Percentiles rank a stretch among this genome's conserved stretches.
phyloP scores from a whole-genome alignment of 2,329 filamentous ascomycete species.

The Aureobasidium vineae region DNA sequence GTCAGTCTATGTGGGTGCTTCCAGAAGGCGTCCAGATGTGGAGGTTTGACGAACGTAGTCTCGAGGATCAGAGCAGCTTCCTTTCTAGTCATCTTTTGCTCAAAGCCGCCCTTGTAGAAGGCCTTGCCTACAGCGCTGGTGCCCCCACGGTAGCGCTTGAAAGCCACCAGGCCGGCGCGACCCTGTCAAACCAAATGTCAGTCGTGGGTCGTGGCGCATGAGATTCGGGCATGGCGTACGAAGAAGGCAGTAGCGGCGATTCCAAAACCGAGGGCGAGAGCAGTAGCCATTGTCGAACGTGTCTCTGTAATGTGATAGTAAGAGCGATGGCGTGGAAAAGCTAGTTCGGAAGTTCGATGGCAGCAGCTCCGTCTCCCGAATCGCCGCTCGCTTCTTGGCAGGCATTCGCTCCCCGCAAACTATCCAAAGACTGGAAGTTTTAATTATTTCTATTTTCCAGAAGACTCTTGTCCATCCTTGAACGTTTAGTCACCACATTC shows the following conservation, averaged over 20 bases:
- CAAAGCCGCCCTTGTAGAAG: constrained; percentile 99
- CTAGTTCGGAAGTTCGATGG: not conserved
- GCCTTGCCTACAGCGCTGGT: constrained; percentile 77
- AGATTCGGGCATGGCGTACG: constrained; percentile 43
- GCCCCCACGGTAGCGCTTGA: constrained; percentile 75
- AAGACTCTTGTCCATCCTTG: too few relatives aligned
- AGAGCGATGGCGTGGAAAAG: not conserved
- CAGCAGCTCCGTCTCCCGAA: constrained; percentile 1
- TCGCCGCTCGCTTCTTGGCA: constrained; percentile 6
- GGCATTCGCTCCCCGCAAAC: not conserved
- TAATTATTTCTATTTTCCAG: not conserved
- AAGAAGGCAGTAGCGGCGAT: constrained; percentile 66
- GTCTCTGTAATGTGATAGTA: not conserved
- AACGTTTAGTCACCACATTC: not conserved
- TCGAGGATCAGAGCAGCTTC: constrained; percentile 90
- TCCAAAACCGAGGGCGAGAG: constrained; percentile 49
- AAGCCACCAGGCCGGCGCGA: constrained; percentile 85
- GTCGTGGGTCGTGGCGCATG: not conserved
- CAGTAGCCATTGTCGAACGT: constrained; percentile 24
- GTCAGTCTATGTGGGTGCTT: not conserved
- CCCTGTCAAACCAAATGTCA: constrained; percentile 57
- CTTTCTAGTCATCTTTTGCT: constrained; percentile 86
- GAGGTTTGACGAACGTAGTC: constrained; percentile 76
- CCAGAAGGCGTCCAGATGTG: too few relatives aligned
- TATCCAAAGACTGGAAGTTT: too few relatives aligned